phyloP scores from a whole-genome alignment of 2,329 filamentous ascomycete species.

The Xylariaceae sp. region DNA sequence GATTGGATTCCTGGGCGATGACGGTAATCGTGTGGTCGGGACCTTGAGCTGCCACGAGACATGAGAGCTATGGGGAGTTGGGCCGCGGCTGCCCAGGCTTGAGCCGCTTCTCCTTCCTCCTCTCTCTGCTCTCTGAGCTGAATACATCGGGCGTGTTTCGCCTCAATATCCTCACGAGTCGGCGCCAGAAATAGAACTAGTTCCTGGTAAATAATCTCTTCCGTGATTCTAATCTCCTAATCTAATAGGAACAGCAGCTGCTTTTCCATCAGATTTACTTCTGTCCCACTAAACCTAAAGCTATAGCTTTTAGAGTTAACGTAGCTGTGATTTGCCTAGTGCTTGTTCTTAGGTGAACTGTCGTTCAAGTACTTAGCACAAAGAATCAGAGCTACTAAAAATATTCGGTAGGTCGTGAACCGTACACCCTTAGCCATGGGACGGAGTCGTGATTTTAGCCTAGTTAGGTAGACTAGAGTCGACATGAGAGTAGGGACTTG shows the following conservation, averaged over 20 bases:
- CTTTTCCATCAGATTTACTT: slow-evolving; percentile 99
- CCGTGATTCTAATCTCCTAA: slow-evolving; percentile 88
- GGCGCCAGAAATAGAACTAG: slow-evolving; percentile 88
- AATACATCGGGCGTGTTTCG: slow-evolving; percentile 58
- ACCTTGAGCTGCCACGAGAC: slow-evolving; percentile 50
- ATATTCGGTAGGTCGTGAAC: slow-evolving; percentile 97
- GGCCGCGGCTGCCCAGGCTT: slow-evolving; percentile 43
- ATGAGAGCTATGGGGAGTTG: slow-evolving; percentile 55
- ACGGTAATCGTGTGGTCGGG: slow-evolving; percentile 46
- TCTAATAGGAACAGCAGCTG: slow-evolving; percentile 93
- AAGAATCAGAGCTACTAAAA: slow-evolving; percentile 83
- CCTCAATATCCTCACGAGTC: slow-evolving; percentile 69
- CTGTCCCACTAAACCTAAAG: slow-evolving; percentile 92
- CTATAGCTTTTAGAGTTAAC: slow-evolving; percentile 69
- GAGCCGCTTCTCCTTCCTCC: slow-evolving; percentile 48
- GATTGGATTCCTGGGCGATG: slow-evolving; percentile 46
- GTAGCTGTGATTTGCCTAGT: slow-evolving; percentile 94
- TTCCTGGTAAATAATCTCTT: slow-evolving; percentile 85
- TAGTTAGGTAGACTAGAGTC: slow-evolving; percentile 88
- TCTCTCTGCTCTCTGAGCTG: slow-evolving; percentile 52
- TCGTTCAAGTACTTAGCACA: slow-evolving; percentile 98
- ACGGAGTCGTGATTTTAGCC: slow-evolving; percentile 83
- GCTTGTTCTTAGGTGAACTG: slow-evolving; percentile 99
- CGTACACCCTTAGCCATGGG: slow-evolving; percentile 95
- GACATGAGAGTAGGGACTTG: slow-evolving; percentile 98